These are phyloP conservation scores for Plasmodium ovale DNA, from an alignment of 169 alveolate genomes.

Conservation along the genomic window DNA sequence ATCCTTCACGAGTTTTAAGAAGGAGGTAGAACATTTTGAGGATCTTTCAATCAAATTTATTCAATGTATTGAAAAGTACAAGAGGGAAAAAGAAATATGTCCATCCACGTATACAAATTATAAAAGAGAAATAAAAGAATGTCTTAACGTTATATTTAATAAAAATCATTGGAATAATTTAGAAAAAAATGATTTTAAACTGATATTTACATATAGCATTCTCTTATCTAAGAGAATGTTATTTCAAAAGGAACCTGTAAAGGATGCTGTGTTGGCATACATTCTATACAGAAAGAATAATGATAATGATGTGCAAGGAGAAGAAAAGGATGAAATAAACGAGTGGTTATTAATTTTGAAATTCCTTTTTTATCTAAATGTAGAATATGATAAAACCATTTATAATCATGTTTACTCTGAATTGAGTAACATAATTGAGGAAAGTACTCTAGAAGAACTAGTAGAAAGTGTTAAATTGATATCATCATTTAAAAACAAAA, in stretches of 20 bases:
- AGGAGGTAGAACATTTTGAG: slow-evolving; percentile 32
- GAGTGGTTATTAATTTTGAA: slow-evolving; percentile 15
- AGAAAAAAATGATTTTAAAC: slow-evolving; percentile 34
- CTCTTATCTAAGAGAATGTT: slow-evolving; percentile 35
- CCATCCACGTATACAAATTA: slow-evolving; percentile 27
- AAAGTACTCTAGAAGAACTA: slow-evolving; percentile 15
- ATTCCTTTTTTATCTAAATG: slow-evolving; percentile 20
- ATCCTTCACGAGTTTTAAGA: slow-evolving; percentile 6
- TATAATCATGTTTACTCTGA: slow-evolving; percentile 48
- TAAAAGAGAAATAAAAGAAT: slow-evolving; percentile 46
- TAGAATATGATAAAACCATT: slow-evolving; percentile 37
- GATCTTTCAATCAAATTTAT: slow-evolving; percentile 8
- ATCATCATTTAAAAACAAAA: slow-evolving; percentile 63
- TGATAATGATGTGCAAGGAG: not conserved
- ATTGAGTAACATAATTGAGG: slow-evolving; percentile 18
- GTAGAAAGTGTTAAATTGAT: slow-evolving; percentile 31
- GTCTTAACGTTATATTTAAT: slow-evolving; percentile 6
- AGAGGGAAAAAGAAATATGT: slow-evolving; percentile 22
- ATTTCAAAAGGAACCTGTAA: slow-evolving; percentile 4
- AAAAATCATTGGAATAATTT: slow-evolving; percentile 1
- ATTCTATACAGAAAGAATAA: not conserved
- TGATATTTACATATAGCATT: slow-evolving; percentile 34
- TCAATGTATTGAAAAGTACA: slow-evolving; percentile 42
- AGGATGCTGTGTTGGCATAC: slow-evolving; percentile 12
- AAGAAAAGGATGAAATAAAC: not conserved